Evolutionary conservation across 768 basidiomycete genomes (phyloP), one percentile per base, ranked within the genome.

Genomic region (Panaeolus cyanescens): DNA sequence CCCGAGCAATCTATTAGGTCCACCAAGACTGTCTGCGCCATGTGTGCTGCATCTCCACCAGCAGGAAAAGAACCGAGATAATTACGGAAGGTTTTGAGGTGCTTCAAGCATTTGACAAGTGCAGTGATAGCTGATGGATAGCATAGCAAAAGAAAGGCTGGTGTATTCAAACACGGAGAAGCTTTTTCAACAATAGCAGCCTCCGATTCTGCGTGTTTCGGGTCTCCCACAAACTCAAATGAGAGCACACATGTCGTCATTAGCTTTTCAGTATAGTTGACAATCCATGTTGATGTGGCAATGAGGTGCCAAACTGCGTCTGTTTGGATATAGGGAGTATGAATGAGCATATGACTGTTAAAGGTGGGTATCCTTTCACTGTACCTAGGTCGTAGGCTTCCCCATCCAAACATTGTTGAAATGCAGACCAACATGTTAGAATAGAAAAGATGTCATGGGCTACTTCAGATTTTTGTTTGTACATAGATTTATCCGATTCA

Each of bases 231-330:
- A 28, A 50, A 50, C 25, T 50, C 45, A 28, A 50, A 50, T 28
- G 45, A 50, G 45, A 50, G 45, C 5, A 50, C 75, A 64, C 80
- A 82, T 61, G 80, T 73, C 65, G 84, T 89, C 72, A 92, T 70
- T 4, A 93, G 70, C 56, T 74, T 82, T 69, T 90, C 89, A 19
- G 86, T 63, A 64, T 91, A 86, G 32, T 74, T 73, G 28, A 91
- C 74, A 42, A 84, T 70, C 90, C 90, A 93, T 7, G 74, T 75
- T 1, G 82, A 84, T 50, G 92, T 67, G 8, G 81, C 83, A 50
- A 87, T 83, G 13, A 93, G 78, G 63, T 89, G 87, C 92, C 92
- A 93, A 28, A 86, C 80, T 33, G 88, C 84, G 57, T 86, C 91
- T 93, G 57, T 30, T 55, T 61, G 40, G 17, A 32, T 4, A 53